phyloP scores from a whole-genome alignment of 306 rosid species.

The Leucaena leucocephala region DNA sequence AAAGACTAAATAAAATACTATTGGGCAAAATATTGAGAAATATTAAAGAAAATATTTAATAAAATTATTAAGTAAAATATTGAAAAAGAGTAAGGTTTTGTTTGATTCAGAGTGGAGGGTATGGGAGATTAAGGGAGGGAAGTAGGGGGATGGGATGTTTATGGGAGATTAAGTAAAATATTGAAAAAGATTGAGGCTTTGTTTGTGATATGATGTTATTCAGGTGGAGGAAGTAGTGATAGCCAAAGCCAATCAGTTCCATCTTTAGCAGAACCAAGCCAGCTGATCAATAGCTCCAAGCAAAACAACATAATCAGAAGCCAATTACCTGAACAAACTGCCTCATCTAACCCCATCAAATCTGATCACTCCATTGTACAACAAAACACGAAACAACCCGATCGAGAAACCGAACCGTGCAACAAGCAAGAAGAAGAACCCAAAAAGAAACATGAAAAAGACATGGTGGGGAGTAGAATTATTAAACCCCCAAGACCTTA shows the following conservation, averaged over 20 bases:
- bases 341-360: slow-evolving; percentile 36
- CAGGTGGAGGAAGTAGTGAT: slow-evolving; percentile 60
- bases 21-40: too few species aligned
- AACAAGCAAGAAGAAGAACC: slow-evolving; percentile 13
- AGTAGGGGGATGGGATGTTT: too few species aligned
- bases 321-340: slow-evolving; percentile 42
- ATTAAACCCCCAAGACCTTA: slow-evolving; percentile 48
- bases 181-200: too few species aligned
- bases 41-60: too few species aligned
- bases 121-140: too few species aligned
- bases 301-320: slow-evolving; percentile 21
- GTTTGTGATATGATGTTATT: slow-evolving; percentile 1
- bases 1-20: too few species aligned
- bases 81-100: too few species aligned
- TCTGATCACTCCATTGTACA: slow-evolving; percentile 12
- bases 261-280: slow-evolving; percentile 39
- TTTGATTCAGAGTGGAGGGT: too few species aligned
- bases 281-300: slow-evolving; percentile 25
- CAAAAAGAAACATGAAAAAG: slow-evolving; percentile 1
- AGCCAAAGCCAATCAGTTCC: slow-evolving; percentile 56
- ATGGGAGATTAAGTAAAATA: too few species aligned
- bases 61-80: too few species aligned
- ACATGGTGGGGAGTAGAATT: slow-evolving; percentile 6
- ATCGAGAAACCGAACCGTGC: neutral
- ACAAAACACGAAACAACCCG: neutral